Percentiles rank a stretch among this genome's conserved stretches.
phyloP scores from a whole-genome alignment of 495 filamentous ascomycete species.

The Xylaria sp. region DNA sequence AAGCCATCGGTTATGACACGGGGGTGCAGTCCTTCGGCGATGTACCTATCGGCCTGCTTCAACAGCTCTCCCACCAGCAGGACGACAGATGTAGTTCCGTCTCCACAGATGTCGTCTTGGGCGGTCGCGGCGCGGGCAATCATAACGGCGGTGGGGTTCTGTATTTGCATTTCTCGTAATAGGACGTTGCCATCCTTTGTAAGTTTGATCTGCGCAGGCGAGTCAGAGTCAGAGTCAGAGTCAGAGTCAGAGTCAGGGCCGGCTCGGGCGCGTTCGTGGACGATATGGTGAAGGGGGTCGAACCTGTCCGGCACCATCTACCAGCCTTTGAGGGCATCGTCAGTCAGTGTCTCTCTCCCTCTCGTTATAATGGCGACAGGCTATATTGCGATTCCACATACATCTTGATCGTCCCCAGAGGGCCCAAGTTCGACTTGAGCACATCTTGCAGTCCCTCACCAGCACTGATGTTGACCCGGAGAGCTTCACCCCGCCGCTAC shows the following conservation, averaged over 20 bases:
- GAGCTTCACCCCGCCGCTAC: constrained; percentile 92
- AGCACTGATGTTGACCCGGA: constrained; percentile 94
- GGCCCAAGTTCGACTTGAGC: constrained; percentile 93
- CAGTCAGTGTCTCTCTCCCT: constrained; percentile 21
- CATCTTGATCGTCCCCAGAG: constrained; percentile 97
- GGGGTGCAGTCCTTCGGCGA: constrained; percentile 92
- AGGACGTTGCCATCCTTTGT: constrained; percentile 99
- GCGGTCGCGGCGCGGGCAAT: constrained; percentile 97
- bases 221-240: too few species aligned
- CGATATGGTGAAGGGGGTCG: constrained; percentile 41
- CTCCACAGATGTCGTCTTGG: constrained; percentile 97
- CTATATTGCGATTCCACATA: constrained; percentile 45
- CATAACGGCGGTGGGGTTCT: constrained; percentile 95
- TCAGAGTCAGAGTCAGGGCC: too few species aligned
- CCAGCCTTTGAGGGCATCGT: constrained; percentile 67
- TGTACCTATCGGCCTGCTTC: constrained; percentile 96
- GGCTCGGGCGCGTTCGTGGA: constrained; percentile 15
- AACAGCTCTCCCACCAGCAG: constrained; percentile 93
- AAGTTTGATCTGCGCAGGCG: constrained; percentile 80
- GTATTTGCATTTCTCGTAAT: constrained; percentile 94
- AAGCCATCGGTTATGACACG: constrained; percentile 97
- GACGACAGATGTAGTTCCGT: constrained; percentile 97
- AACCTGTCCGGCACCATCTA: constrained; percentile 94
- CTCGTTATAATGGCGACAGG: neutral
- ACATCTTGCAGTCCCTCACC: constrained; percentile 97